phyloP scores from a whole-genome alignment of 306 rosid species.

The Argentina anserina region DNA sequence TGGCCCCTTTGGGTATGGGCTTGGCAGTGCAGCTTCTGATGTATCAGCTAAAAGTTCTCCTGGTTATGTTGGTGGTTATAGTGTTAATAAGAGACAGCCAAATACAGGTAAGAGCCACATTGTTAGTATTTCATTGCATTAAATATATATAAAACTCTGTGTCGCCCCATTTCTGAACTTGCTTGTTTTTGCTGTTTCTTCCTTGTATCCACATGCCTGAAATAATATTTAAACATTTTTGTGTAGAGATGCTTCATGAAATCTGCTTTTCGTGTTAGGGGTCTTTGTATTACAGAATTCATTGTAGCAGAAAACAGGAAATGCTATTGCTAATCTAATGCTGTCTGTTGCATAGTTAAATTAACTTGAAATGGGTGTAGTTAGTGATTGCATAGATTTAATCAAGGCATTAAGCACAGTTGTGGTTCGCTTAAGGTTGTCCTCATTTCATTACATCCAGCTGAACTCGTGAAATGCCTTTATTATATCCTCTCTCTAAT shows the following conservation, averaged over 20 bases:
- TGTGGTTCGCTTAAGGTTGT: not conserved
- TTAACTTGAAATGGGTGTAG: not conserved
- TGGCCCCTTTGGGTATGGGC: slow-evolving; percentile 59
- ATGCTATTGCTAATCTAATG: not conserved
- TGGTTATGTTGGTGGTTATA: slow-evolving; percentile 60
- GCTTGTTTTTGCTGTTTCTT: not conserved
- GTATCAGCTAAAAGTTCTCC: slow-evolving; percentile 57
- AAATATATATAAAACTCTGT: not conserved
- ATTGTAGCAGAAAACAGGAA: not conserved
- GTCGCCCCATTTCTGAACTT: not conserved
- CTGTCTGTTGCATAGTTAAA: not conserved
- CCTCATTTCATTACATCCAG: not conserved
- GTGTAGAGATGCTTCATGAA: not conserved
- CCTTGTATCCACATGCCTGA: not conserved
- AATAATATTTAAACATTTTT: not conserved
- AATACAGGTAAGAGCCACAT: slow-evolving; percentile 51
- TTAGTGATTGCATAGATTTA: not conserved
- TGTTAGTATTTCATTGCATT: not conserved
- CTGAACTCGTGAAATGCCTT: not conserved
- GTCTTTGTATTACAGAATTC: not conserved
- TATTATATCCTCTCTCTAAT: not conserved
- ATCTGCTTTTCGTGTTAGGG: not conserved
- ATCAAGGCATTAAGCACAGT: not conserved
- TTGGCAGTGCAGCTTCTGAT: slow-evolving; percentile 69
- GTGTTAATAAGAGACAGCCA: slow-evolving; percentile 67